Evolutionary conservation across 2,329 filamentous ascomycete species (phyloP), one percentile per base, ranked within the genome.

Genomic region (Cytospora paraplurivora): DNA sequence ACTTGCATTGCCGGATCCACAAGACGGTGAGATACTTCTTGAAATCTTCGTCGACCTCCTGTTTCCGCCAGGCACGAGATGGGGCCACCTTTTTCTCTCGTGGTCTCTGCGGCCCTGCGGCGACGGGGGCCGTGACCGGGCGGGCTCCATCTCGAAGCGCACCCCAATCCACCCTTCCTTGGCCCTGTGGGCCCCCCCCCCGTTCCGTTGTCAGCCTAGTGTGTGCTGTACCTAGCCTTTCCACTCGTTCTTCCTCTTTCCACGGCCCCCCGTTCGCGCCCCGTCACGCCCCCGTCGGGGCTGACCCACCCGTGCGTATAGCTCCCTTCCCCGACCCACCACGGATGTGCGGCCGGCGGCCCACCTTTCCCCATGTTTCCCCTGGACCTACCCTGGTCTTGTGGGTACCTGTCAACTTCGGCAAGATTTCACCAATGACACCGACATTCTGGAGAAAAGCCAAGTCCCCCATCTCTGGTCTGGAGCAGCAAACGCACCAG

Each of bases 321-420:
- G 27, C 27, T 27, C 27, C 27, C 27, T 27, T 59, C 12, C 41
- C 55, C 52, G 33, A 41, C 49, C 50, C 63, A 38, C 33, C 47
- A 52, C 60, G 49, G 63, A 49, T 62, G 59, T 56, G 47, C 61
- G 59, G 53, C 55, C 63, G 54, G 56, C 21, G 34, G 37, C 35
- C 53, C 62, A 61, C 53, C 47, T 56, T 27, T 44, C 49, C 62
- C 59, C 59, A 50, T 55, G 55, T 55, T 57, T 55, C 21, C 41
- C 54, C 50, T 38, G 33, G 49, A 49, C 3, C 41, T n/a, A 34
- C 21, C 49, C 52, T 51, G 37, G 51, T 38, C 15, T 21, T 55
- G 56, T 35, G 54, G 60, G 54, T 62, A 65, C 63, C 63, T 65
- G 63, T 63, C 63, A 65, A 59, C 27, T 35, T 56, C 63, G 63